These are phyloP conservation scores for Pseudoperonospora humuli DNA, from an alignment of 352 stramenopile species.

Conservation along the genomic window DNA sequence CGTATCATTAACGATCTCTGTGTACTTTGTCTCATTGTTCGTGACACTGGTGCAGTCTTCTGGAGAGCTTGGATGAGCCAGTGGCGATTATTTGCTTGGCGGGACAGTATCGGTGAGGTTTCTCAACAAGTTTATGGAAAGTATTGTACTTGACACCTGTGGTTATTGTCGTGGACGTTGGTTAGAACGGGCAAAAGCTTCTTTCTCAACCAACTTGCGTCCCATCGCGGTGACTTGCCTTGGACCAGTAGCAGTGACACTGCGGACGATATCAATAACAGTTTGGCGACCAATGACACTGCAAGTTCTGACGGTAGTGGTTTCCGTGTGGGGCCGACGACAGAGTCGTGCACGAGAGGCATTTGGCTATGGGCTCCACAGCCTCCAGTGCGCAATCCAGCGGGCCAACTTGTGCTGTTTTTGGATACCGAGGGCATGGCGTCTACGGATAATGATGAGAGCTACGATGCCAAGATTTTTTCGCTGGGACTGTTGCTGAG, in stretches of 20 bases:
- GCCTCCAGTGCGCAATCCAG: slow-evolving; percentile 44
- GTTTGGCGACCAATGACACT: slow-evolving; percentile 1
- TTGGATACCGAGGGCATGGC: slow-evolving; percentile 84
- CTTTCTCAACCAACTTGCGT: slow-evolving; percentile 78
- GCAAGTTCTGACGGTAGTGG: slow-evolving; percentile 10
- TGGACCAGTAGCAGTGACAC: slow-evolving; percentile 6
- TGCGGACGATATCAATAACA: slow-evolving; percentile 8
- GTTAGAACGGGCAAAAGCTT: slow-evolving; percentile 81
- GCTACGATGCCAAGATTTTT: slow-evolving; percentile 86
- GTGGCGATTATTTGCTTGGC: slow-evolving; percentile 74
- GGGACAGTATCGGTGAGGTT: slow-evolving; percentile 63
- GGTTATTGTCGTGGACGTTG: not conserved
- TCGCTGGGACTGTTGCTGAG: slow-evolving; percentile 71
- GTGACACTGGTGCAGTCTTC: slow-evolving; percentile 27
- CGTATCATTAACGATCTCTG: not conserved
- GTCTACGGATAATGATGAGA: slow-evolving; percentile 80
- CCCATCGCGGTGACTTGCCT: slow-evolving; percentile 13
- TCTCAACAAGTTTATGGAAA: not conserved
- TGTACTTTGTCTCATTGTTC: not conserved
- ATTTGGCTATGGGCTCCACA: slow-evolving; percentile 79
- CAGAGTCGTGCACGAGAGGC: slow-evolving; percentile 77
- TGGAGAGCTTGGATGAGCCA: slow-evolving; percentile 57
- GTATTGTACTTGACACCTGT: not conserved
- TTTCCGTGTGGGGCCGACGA: slow-evolving; percentile 74
- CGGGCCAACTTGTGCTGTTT: slow-evolving; percentile 62